Percentiles rank a stretch among this genome's conserved stretches.
Conservation (phyloP, 495 filamentous ascomycete genomes). For the Poronia punctata region DNA sequence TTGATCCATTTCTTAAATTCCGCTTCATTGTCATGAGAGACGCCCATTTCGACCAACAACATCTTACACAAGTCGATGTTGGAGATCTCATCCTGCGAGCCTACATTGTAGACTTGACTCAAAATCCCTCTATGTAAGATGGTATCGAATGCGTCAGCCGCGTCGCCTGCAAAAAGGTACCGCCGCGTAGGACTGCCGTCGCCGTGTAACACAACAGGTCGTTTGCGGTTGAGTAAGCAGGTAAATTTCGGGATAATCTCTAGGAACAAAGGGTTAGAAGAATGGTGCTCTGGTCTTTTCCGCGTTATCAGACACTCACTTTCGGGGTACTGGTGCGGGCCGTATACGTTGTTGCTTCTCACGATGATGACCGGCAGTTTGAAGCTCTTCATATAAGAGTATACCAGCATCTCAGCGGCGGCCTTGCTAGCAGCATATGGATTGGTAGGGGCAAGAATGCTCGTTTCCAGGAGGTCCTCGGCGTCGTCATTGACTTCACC, state of each 20-base stretch:
- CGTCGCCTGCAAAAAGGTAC: conserved; percentile 66
- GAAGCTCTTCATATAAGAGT: conserved; percentile 66
- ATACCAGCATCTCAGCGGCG: conserved; percentile 74
- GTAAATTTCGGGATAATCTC: conserved; percentile 74
- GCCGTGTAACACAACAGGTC: conserved; percentile 60
- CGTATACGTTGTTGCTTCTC: conserved; percentile 73
- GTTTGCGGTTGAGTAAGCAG: conserved; percentile 49
- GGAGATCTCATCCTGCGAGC: conserved; percentile 59
- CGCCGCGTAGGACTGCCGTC: conserved; percentile 59
- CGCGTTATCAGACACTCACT: conserved; percentile 40
- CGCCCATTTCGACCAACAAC: conserved; percentile 48
- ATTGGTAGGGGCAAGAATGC: conserved; percentile 62
- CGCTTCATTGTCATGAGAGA: conserved; percentile 33
- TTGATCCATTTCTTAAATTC: conserved; percentile 50
- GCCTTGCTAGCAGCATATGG: conserved; percentile 74
- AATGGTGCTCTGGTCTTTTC: not conserved
- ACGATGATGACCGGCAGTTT: conserved; percentile 64
- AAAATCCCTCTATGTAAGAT: conserved; percentile 62
- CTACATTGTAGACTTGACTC: conserved; percentile 69
- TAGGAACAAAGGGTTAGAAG: conserved; percentile 21
- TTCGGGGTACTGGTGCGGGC: conserved; percentile 72
- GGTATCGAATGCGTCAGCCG: conserved; percentile 70
- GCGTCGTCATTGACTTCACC: conserved; percentile 60
- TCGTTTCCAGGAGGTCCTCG: conserved; percentile 54
- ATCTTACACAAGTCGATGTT: conserved; percentile 52